phyloP scores from a whole-genome alignment of 164 flowering plant genomes.

The Sextonia rubra region DNA sequence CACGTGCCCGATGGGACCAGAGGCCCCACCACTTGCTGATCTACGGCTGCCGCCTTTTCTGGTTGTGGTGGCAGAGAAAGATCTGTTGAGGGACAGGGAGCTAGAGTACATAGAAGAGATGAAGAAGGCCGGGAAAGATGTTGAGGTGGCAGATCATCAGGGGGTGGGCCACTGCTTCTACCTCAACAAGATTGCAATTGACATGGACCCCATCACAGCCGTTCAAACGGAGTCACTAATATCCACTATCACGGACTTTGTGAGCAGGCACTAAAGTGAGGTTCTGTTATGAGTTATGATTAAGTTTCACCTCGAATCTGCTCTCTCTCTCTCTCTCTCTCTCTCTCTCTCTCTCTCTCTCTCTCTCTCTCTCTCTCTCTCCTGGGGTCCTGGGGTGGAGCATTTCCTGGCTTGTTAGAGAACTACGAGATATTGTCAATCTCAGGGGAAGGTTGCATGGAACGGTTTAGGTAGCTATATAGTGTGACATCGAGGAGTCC shows the following conservation, averaged over 20 bases:
- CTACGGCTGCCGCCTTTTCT: conserved; percentile 52
- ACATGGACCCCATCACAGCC: conserved; percentile 44
- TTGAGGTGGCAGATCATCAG: conserved; percentile 35
- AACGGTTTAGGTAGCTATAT: neutral
- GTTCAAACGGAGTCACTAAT: conserved; percentile 36
- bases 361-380: no score
- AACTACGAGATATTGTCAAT: neutral
- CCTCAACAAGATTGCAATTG: conserved; percentile 62
- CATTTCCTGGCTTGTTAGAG: no score
- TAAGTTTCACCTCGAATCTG: no score
- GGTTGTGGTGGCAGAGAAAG: conserved; percentile 58
- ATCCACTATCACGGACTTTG: conserved; percentile 36
- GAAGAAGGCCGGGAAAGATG: conserved; percentile 54
- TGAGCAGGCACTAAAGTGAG: conserved; percentile 34
- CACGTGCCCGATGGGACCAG: conserved; percentile 79
- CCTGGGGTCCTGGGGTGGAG: no score
- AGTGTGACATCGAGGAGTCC: no score
- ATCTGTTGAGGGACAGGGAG: conserved; percentile 57
- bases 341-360: no score
- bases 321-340: no score
- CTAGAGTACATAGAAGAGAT: conserved; percentile 70
- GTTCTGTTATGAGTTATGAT: neutral
- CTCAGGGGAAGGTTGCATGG: neutral
- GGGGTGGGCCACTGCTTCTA: conserved; percentile 63
- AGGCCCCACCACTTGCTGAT: conserved; percentile 35